These are phyloP conservation scores for Solanum bukasovii DNA, from an alignment of 257 asterid genomes.

Conservation along the genomic window DNA sequence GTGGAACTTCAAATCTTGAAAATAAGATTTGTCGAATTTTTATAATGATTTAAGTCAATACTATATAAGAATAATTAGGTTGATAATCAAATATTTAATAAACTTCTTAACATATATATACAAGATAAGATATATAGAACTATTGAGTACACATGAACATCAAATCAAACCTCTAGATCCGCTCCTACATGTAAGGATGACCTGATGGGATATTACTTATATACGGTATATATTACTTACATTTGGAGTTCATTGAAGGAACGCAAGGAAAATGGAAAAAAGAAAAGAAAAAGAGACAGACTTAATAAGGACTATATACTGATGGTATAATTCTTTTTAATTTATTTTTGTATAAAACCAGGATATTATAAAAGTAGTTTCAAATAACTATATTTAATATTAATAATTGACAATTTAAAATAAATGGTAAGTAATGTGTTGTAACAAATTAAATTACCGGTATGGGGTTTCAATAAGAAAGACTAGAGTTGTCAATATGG, in stretches of 20 bases:
- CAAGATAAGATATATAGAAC: too few species aligned
- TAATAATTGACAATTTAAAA: not conserved
- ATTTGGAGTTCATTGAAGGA: not conserved
- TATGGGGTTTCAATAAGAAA: too few species aligned
- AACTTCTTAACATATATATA: not conserved
- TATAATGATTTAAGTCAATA: not conserved
- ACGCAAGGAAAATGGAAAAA: too few species aligned
- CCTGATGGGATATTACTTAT: not conserved
- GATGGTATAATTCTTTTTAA: accelerated
- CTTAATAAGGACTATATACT: not conserved
- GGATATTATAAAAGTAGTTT: not conserved
- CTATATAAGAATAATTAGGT: not conserved
- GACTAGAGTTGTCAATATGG: too few species aligned
- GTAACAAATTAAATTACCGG: too few species aligned
- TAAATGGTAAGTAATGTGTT: too few species aligned
- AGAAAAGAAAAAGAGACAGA: not conserved
- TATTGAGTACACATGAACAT: too few species aligned
- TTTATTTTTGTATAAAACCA: not conserved
- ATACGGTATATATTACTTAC: not conserved
- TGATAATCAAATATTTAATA: not conserved
- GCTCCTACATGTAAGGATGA: not conserved
- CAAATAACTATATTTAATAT: not conserved
- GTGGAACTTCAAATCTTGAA: not conserved
- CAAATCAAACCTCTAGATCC: not conserved
- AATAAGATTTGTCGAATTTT: not conserved